Evolutionary conservation across 192 early-diverging fungal species (phyloP).

Genomic region (Umbelopsis ramanniana): DNA sequence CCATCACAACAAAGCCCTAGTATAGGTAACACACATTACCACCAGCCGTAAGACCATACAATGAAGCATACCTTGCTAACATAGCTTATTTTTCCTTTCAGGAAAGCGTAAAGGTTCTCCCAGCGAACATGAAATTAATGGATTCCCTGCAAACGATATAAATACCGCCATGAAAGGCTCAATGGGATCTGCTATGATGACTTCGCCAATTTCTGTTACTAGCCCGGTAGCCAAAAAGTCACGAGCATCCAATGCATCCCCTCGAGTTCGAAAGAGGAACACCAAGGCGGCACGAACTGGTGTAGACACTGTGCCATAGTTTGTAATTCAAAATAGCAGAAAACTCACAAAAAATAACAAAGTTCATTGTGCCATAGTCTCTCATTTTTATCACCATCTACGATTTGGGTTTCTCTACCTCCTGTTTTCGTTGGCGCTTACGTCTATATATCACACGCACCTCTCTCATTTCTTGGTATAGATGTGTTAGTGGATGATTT

Average conservation of each 20-base stretch:
- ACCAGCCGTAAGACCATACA: too few relatives aligned
- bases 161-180: not conserved
- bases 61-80: too few relatives aligned
- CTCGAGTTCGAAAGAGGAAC: slow-evolving; percentile 13
- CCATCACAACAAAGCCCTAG: slow-evolving; percentile 23
- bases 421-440: not conserved
- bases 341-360: not conserved
- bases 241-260: slow-evolving; percentile 11
- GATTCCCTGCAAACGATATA: slow-evolving; percentile 1
- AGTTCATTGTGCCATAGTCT: slow-evolving; percentile 16
- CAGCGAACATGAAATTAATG: slow-evolving; percentile 1
- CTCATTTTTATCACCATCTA: not conserved
- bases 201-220: slow-evolving; percentile 15
- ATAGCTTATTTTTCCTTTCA: not conserved
- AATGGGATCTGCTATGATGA: slow-evolving; percentile 11
- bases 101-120: slow-evolving; percentile 17
- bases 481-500: too few relatives aligned
- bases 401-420: not conserved
- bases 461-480: too few relatives aligned
- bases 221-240: slow-evolving; percentile 10
- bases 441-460: not conserved
- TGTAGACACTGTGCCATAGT: slow-evolving; percentile 20
- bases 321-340: not conserved
- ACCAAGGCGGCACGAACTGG: slow-evolving; percentile 8
- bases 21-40: slow-evolving; percentile 5